Evolutionary conservation across 164 flowering plant genomes (phyloP), one percentile per base, ranked within the genome.

Genomic region (Stephania japonica): DNA sequence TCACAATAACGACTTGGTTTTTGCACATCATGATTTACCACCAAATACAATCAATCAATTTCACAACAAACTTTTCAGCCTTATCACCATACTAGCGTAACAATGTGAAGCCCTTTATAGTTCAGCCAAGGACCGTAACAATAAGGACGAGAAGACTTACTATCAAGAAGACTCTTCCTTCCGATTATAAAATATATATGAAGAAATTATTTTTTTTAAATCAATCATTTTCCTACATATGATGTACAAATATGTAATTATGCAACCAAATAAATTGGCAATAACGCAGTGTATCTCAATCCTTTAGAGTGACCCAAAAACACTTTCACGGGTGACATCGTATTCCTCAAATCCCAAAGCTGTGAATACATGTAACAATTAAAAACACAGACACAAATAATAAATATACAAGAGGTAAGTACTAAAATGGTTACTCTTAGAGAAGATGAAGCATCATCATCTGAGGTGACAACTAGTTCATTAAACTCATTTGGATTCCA

Each of bases 331-430:
- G 99, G 99, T 66, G 93, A 76, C 81, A 93, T 85, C 68, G 80
- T 78, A 78, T 92, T 90, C 76, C 99, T 74, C 88, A 96, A 84
- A 85, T 96, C 99, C 99, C 98, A 96, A 49, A 93, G 90, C 99
- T 96, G 97, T 71, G 66, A 3, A 69, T 47, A 73, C 62, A 76
- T 3, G 59, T 42, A 11, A 72, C n/a, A 18, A 18, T 42, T 63
- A 70, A 5, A 9, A 43, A 43, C 41, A 12, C 12, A 7, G 49
- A 12, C 42, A 7, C 24, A 61, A 12, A 24, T 23, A 19, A 43
- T 0, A 9, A 23, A 14, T 32, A 0, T 44, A n/a, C 19, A 42
- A 73, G 7, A 8, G 66, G 5, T 16, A 42, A 0, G 74, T 50
- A 3, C 32, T 25, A 61, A 59, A 68, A 71, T n/a, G 8, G 50